A percentile compares a stretch with the other conserved stretches of the same genome.
Conservation (phyloP, 2,329 filamentous ascomycete genomes). For the Botrytis fabae region DNA sequence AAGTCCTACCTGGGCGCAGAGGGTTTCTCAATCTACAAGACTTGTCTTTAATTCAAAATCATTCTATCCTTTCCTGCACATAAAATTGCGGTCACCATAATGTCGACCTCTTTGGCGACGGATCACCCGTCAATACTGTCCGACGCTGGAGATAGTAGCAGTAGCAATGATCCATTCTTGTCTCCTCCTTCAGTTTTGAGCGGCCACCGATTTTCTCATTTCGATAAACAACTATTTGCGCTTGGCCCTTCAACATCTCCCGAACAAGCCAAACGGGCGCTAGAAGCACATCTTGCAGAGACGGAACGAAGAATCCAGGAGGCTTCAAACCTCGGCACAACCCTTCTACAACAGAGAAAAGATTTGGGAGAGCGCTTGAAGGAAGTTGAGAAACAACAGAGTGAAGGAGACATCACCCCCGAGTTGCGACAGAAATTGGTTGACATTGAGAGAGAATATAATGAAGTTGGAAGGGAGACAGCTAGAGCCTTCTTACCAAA, state of each 20-base stretch:
- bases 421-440: slow-evolving; percentile 80
- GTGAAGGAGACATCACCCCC: slow-evolving; percentile 75
- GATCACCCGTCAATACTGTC: slow-evolving; percentile 35
- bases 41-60: slow-evolving; percentile 8
- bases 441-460: slow-evolving; percentile 92
- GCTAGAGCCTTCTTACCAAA: slow-evolving; percentile 85
- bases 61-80: slow-evolving; percentile 6
- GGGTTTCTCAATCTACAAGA: slow-evolving; percentile 21
- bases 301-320: slow-evolving; percentile 90
- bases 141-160: slow-evolving; percentile 28
- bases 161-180: slow-evolving; percentile 58
- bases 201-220: slow-evolving; percentile 78
- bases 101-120: slow-evolving; percentile 35
- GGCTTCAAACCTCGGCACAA: slow-evolving; percentile 83
- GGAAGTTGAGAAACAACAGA: slow-evolving; percentile 77
- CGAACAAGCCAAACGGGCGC: slow-evolving; percentile 79
- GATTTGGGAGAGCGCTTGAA: slow-evolving; percentile 78
- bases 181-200: slow-evolving; percentile 50
- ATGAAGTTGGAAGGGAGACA: slow-evolving; percentile 87
- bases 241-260: slow-evolving; percentile 77
- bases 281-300: slow-evolving; percentile 89
- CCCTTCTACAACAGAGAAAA: slow-evolving; percentile 82
- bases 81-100: slow-evolving; percentile 39
- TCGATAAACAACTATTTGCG: slow-evolving; percentile 78
- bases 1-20: slow-evolving; percentile 23